Percentiles rank a stretch among this genome's conserved stretches.
Evolutionary conservation across 306 rosid species (phyloP).

Genomic region (Gynostemma pentaphyllum): DNA sequence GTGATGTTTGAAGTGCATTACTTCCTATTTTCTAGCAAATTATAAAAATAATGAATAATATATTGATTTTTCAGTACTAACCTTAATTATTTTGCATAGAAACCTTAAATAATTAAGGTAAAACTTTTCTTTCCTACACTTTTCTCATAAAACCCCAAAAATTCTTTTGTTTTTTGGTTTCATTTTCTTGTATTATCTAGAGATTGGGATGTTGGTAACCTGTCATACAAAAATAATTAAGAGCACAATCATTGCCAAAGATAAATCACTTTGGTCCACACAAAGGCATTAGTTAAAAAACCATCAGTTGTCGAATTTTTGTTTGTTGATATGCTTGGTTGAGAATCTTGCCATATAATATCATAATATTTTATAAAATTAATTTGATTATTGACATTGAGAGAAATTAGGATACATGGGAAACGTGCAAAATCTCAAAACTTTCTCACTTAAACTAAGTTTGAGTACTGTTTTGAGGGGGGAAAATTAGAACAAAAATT

Average conservation of each 20-base stretch:
- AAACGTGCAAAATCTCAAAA: not conserved
- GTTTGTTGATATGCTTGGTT: conserved; percentile 4
- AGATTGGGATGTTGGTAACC: not conserved
- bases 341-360: not conserved
- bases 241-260: conserved; percentile 1
- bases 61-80: not conserved
- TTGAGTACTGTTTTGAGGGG: too few relatives aligned
- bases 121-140: not conserved
- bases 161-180: not conserved
- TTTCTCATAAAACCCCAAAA: not conserved
- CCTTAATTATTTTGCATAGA: not conserved
- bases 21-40: not conserved
- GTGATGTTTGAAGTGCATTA: not conserved
- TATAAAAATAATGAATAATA: not conserved
- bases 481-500: too few relatives aligned
- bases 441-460: too few relatives aligned
- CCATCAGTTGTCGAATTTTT: conserved; percentile 1
- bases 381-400: not conserved
- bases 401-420: not conserved
- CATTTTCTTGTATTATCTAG: not conserved
- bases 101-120: not conserved
- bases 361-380: not conserved
- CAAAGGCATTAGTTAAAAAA: not conserved
- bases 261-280: conserved; percentile 9
- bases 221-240: conserved; percentile 3